Evolutionary conservation across 139 green algal species (phyloP).

Genomic region (Marvania coccoides): DNA sequence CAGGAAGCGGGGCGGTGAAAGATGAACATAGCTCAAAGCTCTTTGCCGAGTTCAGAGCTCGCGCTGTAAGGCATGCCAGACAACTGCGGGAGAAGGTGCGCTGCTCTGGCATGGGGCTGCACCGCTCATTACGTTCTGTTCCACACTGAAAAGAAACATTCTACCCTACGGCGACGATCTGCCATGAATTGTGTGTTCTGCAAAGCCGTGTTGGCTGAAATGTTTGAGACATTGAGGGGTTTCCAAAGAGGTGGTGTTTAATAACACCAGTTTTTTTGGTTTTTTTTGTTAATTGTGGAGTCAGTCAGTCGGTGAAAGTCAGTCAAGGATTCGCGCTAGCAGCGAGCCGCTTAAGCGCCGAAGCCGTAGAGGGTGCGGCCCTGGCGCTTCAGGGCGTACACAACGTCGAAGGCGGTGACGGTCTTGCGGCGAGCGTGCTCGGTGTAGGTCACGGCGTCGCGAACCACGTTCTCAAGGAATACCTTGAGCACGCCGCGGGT

Average conservation of each 20-base stretch:
- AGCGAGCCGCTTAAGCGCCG: slow-evolving; percentile 6
- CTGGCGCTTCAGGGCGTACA: slow-evolving; percentile 94
- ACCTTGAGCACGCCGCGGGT: slow-evolving; percentile 83
- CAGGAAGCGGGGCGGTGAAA: too few species aligned
- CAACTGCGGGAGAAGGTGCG: too few species aligned
- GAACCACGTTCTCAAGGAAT: slow-evolving; percentile 88
- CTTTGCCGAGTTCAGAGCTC: too few species aligned
- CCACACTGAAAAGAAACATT: neutral
- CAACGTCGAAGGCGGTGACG: slow-evolving; percentile 91
- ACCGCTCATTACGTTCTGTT: neutral
- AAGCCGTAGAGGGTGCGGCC: slow-evolving; percentile 82
- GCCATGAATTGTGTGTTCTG: neutral
- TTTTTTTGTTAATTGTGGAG: slow-evolving; percentile 1
- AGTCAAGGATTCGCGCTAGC: neutral
- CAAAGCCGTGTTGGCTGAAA: neutral
- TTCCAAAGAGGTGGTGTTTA: slow-evolving; percentile 12
- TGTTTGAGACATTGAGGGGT: neutral
- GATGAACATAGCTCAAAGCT: too few species aligned
- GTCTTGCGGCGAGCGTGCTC: slow-evolving; percentile 96
- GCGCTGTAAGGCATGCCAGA: too few species aligned
- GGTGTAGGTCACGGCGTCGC: slow-evolving; percentile 95
- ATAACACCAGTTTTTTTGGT: slow-evolving; percentile 20
- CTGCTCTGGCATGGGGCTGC: too few species aligned
- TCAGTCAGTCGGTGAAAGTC: neutral
- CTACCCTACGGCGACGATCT: neutral